Percentiles rank a stretch among this genome's conserved stretches.
phyloP scores from a whole-genome alignment of 2,329 filamentous ascomycete species.

The Penicillium sp. region DNA sequence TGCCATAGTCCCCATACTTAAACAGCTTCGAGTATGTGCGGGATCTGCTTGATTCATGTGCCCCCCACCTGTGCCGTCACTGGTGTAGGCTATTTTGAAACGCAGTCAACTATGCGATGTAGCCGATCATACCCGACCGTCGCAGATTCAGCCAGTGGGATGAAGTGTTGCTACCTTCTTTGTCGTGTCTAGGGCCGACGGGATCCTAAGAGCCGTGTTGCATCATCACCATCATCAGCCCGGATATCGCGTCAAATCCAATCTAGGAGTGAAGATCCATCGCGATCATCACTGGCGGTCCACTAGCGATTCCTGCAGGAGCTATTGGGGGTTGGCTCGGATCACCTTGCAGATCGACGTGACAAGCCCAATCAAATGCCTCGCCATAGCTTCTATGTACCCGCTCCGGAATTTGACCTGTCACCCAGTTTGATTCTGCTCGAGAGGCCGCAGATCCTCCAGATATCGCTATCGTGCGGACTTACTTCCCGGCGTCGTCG shows the following conservation, averaged over 20 bases:
- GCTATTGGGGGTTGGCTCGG: constrained; percentile 6
- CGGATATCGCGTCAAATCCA: constrained; percentile 5
- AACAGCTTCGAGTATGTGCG: not conserved
- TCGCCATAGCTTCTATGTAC: not conserved
- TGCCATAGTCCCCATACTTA: not conserved
- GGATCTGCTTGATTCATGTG: not conserved
- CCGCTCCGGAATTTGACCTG: constrained; percentile 16
- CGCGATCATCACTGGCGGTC: not conserved
- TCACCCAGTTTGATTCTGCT: constrained; percentile 9
- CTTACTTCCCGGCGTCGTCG: not conserved
- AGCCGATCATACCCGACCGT: not conserved
- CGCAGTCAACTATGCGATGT: not conserved
- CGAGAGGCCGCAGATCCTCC: constrained; percentile 4
- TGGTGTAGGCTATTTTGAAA: not conserved
- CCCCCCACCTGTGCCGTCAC: not conserved
- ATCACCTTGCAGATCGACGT: constrained; percentile 14
- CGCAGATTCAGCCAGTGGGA: not conserved
- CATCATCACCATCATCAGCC: not conserved
- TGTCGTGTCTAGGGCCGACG: not conserved
- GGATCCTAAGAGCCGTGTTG: not conserved
- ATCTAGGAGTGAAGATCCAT: not conserved
- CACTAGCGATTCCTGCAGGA: not conserved
- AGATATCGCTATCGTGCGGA: constrained; percentile 15
- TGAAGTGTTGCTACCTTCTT: not conserved
- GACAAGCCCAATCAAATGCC: constrained; percentile 7